Conservation (phyloP, 2,329 filamentous ascomycete species). For the Trichoderma oligosporum region DNA sequence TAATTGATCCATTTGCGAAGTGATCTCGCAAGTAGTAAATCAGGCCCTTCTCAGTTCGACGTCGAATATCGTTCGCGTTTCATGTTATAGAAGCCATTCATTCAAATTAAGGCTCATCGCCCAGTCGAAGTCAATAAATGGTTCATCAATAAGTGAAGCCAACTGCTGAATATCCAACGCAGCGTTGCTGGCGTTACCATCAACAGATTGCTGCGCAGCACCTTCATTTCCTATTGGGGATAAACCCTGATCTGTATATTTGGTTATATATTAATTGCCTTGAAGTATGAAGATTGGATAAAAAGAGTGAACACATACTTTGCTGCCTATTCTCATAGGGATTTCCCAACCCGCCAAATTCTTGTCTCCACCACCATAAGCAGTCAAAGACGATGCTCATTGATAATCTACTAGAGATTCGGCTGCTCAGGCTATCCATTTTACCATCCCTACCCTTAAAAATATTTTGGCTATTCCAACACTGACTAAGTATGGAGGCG, state of each 20-base stretch:
- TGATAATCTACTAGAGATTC: constrained; percentile 50
- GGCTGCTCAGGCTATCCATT: constrained; percentile 17
- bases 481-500: constrained; percentile 51
- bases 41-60: no score
- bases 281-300: not conserved
- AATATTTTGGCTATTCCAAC: constrained; percentile 42
- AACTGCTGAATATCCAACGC: not conserved
- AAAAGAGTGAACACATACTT: not conserved
- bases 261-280: not conserved
- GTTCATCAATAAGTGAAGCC: not conserved
- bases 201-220: not conserved
- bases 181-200: not conserved
- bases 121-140: constrained; percentile 15
- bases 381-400: constrained; percentile 54
- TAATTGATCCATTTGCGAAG: no score
- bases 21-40: no score
- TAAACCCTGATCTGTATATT: not conserved
- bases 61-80: no score
- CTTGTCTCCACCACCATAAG: constrained; percentile 53
- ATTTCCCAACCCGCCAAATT: constrained; percentile 31
- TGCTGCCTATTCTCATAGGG: constrained; percentile 21
- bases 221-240: not conserved
- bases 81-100: constrained; percentile 1
- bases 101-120: not conserved
- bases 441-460: constrained; percentile 17